Percentiles rank a stretch among this genome's conserved stretches.
Conservation (phyloP, 1,284 basidiomycete genomes). For the Trametes sp. region DNA sequence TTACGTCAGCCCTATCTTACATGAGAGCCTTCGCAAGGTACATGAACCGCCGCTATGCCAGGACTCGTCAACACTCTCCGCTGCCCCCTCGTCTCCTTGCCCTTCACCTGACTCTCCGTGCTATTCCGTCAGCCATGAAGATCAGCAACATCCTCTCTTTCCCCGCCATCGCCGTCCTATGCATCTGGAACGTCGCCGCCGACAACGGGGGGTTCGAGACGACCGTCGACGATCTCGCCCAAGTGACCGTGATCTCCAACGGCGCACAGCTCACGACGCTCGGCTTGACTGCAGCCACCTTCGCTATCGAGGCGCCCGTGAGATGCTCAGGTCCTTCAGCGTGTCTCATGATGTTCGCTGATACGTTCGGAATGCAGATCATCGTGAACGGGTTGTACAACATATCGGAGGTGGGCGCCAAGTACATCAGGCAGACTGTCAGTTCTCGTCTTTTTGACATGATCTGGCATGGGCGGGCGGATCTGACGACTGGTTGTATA, state of each 20-base stretch:
- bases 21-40: neutral
- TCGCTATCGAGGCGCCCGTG: neutral
- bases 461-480: neutral
- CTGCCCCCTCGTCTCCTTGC: neutral
- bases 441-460: neutral
- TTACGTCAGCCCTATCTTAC: neutral
- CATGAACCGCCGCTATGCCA: no score
- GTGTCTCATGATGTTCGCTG: neutral
- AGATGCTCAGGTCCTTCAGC: neutral
- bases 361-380: neutral
- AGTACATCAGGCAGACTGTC: neutral
- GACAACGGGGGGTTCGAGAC: neutral
- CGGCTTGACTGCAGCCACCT: neutral
- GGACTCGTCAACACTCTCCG: no score
- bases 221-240: neutral
- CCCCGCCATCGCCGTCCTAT: neutral
- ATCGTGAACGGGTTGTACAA: neutral
- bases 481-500: neutral
- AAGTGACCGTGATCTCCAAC: neutral
- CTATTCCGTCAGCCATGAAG: neutral
- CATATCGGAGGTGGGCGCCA: neutral
- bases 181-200: neutral
- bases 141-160: neutral
- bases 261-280: no score
- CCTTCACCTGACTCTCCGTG: neutral